Evolutionary conservation across 345 rosid species (phyloP).

Genomic region (Microcos paniculata): DNA sequence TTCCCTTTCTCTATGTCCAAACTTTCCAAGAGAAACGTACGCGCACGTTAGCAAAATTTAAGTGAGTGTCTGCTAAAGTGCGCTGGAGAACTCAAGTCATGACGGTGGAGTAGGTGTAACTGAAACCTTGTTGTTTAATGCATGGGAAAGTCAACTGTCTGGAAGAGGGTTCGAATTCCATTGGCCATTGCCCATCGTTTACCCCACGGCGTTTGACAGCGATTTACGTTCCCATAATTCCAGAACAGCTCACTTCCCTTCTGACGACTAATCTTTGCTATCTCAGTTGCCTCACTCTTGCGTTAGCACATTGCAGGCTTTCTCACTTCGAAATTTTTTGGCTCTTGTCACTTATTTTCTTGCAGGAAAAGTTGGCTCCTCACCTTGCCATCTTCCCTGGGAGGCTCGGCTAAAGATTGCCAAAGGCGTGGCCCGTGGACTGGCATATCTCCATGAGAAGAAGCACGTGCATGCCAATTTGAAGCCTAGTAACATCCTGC

Average conservation of each 20-base stretch:
- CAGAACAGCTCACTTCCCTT: neutral
- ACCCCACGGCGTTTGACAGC: conserved; percentile 40
- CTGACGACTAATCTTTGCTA: neutral
- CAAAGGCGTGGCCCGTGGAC: conserved; percentile 80
- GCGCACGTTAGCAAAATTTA: conserved; percentile 30
- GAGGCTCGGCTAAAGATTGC: conserved; percentile 81
- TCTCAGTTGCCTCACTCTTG: conserved; percentile 13
- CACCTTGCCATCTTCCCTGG: conserved; percentile 83
- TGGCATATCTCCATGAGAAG: conserved; percentile 78
- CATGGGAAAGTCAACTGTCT: conserved; percentile 47
- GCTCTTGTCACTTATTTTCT: neutral
- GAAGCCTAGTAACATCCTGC: conserved; percentile 83
- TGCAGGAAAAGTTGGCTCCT: conserved; percentile 84
- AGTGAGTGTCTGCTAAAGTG: conserved; percentile 18
- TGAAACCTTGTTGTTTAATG: conserved; percentile 55
- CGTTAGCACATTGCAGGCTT: neutral
- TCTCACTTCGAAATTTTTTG: neutral
- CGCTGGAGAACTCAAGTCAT: conserved; percentile 10
- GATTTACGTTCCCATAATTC: conserved; percentile 16
- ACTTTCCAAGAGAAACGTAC: neutral
- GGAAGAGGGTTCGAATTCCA: conserved; percentile 8
- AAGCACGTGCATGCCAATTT: conserved; percentile 85
- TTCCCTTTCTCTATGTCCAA: neutral
- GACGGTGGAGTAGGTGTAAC: conserved; percentile 62
- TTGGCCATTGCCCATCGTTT: conserved; percentile 24